Evolutionary conservation across 257 asterid species (phyloP), one percentile per base, ranked within the genome.

Genomic region (Mentha longifolia): DNA sequence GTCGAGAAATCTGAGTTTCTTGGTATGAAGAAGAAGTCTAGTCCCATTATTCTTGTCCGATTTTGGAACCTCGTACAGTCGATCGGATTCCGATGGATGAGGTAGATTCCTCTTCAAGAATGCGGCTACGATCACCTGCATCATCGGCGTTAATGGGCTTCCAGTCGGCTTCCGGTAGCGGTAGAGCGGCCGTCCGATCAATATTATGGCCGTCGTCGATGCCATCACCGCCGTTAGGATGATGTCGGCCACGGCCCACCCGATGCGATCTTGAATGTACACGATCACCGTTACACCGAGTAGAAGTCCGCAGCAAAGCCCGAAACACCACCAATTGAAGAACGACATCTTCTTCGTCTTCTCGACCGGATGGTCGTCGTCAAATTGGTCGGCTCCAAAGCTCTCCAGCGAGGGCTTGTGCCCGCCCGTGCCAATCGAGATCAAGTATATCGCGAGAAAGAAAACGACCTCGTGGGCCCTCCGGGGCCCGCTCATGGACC

Each of bases 351-450:
- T 92, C 71, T 89, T 65, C 49, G 62, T 78, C 50, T 84, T 73
- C 64, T 92, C 98, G 9, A 46, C 65, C 1, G 86, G 82, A 60
- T 92, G 90, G 25, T 86, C 89, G 22, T 89, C 98, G 41, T 92
- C 98, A 19, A 89, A 92, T 65, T 92, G 98, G 63, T 92, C 93
- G 1, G 95, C 98, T 12, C 98, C 98, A 55, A 92, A 92, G 85
- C 96, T 88, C 81, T 92, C 94, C 14, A 92, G 67, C 0, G 94
- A 78, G 6, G 98, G 96, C 82, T 89, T 92, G 71, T 88, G 95
- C 37, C 95, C 96, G 4, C 96, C 96, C 0, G 98, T 89, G 5
- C 88, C 98, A 0, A 83, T 39, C 11, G 98, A 92, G 79, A 92
- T 77, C 79, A 85, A 70, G 79, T 92, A 92, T 14, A 92, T 82